Conservation (phyloP, 2,329 filamentous ascomycete species). For the Claviceps cyperi region DNA sequence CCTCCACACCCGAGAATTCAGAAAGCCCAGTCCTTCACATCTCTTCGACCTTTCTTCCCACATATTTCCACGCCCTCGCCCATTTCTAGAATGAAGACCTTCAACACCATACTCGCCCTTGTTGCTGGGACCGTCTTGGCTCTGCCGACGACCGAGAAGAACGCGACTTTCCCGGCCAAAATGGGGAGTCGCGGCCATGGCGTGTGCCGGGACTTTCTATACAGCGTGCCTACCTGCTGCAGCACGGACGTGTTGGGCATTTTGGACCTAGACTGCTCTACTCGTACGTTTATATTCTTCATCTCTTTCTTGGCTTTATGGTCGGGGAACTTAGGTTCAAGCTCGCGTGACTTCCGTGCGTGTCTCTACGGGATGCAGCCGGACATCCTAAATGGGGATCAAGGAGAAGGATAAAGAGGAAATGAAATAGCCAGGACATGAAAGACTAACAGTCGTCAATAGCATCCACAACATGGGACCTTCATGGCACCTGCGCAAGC, state of each 20-base stretch:
- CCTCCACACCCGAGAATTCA: too few species aligned
- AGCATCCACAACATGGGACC: too few species aligned
- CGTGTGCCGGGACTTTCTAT: not conserved
- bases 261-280: slow-evolving; percentile 1
- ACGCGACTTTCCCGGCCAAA: not conserved
- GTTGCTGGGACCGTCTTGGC: not conserved
- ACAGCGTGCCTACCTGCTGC: slow-evolving; percentile 2
- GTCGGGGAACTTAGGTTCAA: not conserved
- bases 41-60: too few species aligned
- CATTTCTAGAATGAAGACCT: slow-evolving; percentile 1
- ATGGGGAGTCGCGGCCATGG: not conserved
- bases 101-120: not conserved
- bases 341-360: too few species aligned
- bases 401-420: too few species aligned
- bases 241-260: not conserved
- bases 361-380: too few species aligned
- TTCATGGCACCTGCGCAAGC: too few species aligned
- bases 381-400: too few species aligned
- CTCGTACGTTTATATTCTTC: not conserved
- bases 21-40: too few species aligned
- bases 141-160: not conserved
- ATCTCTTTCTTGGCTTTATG: not conserved
- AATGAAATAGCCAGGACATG: too few species aligned
- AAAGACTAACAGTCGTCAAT: too few species aligned
- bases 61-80: too few species aligned